Base-by-base conservation (phyloP, 768 basidiomycete genomes). In the Podaxis sp. region DNA sequence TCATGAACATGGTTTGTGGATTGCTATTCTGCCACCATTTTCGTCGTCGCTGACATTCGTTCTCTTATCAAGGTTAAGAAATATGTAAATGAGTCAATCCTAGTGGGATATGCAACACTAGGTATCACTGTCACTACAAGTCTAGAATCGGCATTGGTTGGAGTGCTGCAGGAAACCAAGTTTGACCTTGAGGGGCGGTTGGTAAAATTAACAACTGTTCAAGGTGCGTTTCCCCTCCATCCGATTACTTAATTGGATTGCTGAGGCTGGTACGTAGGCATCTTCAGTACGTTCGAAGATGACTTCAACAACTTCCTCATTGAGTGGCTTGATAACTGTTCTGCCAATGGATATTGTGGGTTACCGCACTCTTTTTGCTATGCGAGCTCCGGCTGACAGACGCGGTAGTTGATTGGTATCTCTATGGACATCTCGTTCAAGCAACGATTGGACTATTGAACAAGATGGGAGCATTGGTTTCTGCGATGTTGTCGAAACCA, bases 141-240 rank as follows among this genome's bases (percentile, higher is more conserved):
- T 63, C 69, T 87, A 44, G 90, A 92, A 71, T 72, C 66, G 59
- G 86, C 84, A 69, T 78, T 92, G 49, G 70, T 71, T 22, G 72
- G 76, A 12, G 67, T 77, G 5, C 63, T 91, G 39, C 69, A 71
- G 1, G 66, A 65, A 1, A 64, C 87, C 59, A 65, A 76, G 1
- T 69, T 91, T 36, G 90, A 92, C 69, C 69, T 81, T 1, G 78
- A 82, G 38, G 89, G 89, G 36, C 82, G 77, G 59, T 78, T 87
- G 1, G 84, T 87, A 24, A 77, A 79, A 63, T 69, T 71, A 4
- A 63, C 82, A 30, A 79, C 77, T 15, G 72, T 84, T 57, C 76
- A 77, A 71, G 82, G 87, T 88, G 66, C 38, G 65, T 33, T 13
- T 4, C 19, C 22, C 19, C 24, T 15, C 33, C 57, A 58, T 17